Conservation (phyloP, 2,329 filamentous ascomycete genomes). For the Zymoseptoria pseudotritici region DNA sequence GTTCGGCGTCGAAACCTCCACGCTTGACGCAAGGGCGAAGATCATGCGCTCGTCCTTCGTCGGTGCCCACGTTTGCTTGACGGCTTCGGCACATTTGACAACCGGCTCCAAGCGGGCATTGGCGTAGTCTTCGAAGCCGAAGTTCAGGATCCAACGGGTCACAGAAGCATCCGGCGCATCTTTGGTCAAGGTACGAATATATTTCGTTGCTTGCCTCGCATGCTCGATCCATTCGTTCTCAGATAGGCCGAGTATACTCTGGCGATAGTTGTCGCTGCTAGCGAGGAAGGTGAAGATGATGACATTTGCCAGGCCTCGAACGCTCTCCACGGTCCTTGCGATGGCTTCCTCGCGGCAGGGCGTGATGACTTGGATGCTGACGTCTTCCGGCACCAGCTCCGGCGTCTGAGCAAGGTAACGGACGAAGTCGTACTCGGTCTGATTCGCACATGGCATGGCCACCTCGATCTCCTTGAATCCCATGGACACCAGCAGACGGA, state of each 20-base stretch:
- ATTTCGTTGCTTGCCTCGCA: not conserved
- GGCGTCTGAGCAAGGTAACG: not conserved
- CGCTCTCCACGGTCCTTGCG: not conserved
- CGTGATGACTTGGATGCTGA: not conserved
- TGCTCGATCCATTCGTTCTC: not conserved
- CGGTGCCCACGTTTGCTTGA: not conserved
- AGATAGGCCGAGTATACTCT: not conserved
- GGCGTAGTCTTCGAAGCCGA: not conserved
- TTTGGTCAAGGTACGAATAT: not conserved
- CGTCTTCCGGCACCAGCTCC: not conserved
- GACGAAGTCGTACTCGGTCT: not conserved
- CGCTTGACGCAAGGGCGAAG: not conserved
- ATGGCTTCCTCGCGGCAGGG: not conserved
- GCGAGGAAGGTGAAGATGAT: not conserved
- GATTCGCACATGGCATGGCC: not conserved
- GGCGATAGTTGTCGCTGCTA: not conserved
- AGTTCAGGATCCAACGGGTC: not conserved
- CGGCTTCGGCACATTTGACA: not conserved
- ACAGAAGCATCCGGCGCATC: too few species aligned
- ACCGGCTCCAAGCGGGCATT: not conserved
- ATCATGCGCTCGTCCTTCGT: not conserved
- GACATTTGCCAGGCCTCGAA: not conserved
- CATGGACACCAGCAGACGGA: not conserved
- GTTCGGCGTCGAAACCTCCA: not conserved
- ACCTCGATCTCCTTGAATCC: conserved; percentile 1